Evolutionary conservation across 1,284 basidiomycete species (phyloP), one percentile per base, ranked within the genome.

Genomic region (Moesziomyces antarcticus): DNA sequence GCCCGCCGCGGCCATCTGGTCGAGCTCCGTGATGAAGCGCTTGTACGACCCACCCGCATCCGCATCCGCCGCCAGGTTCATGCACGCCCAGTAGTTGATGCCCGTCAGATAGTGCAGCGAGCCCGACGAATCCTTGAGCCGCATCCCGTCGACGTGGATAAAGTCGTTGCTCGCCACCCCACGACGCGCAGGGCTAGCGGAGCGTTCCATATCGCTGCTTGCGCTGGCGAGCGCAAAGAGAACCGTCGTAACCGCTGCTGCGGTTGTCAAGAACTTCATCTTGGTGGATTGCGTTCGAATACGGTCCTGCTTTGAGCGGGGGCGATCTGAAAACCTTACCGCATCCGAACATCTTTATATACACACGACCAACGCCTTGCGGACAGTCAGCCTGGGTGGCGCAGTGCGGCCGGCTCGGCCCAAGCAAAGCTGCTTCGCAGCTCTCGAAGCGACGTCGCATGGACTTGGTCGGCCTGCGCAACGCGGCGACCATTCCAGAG

Each of bases 21-120:
- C 59, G 18, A 79, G 58, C 53, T 79, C 75, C 6, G 20, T 56
- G 48, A 62, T 45, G 56, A 77, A 72, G 14, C 77, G 56, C 18
- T 44, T 13, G 30, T 69, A 27, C 20, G 56, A 47, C 2, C 77
- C 77, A 9, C 74, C 77, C 2, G 58, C 60, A 14, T 60, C 52
- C 5, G 50, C 33, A 30, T 63, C 61, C 7, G 77, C 75, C 8
- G 75, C 75, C 30, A 77, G 65, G 56, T 79, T 77, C 75, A 74
- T 79, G 46, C 56, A 64, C 10, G 61, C 50, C 69, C 65, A 66
- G 50, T 61, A 65, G 54, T 76, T 69, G 33, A 69, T 54, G 22
- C 56, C 53, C 5, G 57, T 56, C 8, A 67, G 53, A 24, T 60
- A 60, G 44, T 58, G n/a, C 18, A 27, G n/a, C 13, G 40, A 11